Evolutionary conservation across 257 asterid species (phyloP), one percentile per base, ranked within the genome.

Genomic region (Phtheirospermum japonicum): DNA sequence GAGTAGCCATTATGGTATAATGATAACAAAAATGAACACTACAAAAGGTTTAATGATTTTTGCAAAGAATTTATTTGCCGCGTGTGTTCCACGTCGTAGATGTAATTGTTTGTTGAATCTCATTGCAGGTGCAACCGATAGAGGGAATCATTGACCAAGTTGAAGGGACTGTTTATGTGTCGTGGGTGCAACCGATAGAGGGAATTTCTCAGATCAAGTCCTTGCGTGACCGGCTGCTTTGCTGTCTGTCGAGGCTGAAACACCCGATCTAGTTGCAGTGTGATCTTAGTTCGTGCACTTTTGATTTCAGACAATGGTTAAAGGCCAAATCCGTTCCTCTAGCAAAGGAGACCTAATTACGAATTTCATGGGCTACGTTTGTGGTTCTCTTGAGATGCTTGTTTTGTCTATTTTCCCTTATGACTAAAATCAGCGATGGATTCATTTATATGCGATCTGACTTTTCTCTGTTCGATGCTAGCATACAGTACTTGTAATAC

Each of bases 101-200:
- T 40, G 16, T 46, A 46, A 14, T 46, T 7, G 53, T 5, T n/a
- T 42, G 14, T n/a, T 42, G 18, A 42, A 42, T 16, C 53, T 45
- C n/a, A 5, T 57, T 82, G 74, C 74, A 91, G 98, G 97, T 85
- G 53, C 97, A 83, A 81, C 83, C 89, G 63, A 86, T 89, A n/a
- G n/a, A n/a, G n/a, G n/a, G n/a, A n/a, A n/a, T n/a, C n/a, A n/a
- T n/a, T n/a, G n/a, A n/a, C n/a, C 95, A 92, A 82, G 96, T 92
- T 8, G 94, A 92, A 66, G 94, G 94, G 66, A 85, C 95, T 0
- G 91, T 89, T 36, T 84, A 86, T 31, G 96, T 89, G 19, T 85
- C 95, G 0, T 89, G 96, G 97, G 97, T 89, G 72, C 97, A 93
- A 71, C 99, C 99, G 16, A 77, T 19, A 77, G 97, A 79, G 99